Conservation (phyloP, 495 filamentous ascomycete genomes). For the Massariosphaeria phaeospora region DNA sequence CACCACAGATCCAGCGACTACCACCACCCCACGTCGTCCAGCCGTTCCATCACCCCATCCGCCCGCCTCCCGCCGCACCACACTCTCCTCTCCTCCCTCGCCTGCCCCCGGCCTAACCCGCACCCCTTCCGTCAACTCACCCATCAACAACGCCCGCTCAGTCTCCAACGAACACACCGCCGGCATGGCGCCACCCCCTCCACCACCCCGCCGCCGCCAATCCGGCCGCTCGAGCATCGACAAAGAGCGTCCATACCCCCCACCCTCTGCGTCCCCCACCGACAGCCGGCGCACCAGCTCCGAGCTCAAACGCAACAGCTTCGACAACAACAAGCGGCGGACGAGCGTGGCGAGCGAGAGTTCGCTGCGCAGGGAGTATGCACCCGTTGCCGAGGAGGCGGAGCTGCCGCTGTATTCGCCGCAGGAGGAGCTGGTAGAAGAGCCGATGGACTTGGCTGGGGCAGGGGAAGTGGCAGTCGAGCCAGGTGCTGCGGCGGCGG, state of each 20-base stretch:
- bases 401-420: conserved; percentile 13
- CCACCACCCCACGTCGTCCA: background rate
- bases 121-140: conserved; percentile 13
- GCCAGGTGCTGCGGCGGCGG: background rate
- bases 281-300: conserved; percentile 23
- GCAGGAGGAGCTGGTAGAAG: conserved; percentile 9
- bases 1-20: conserved; percentile 21
- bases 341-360: conserved; percentile 31
- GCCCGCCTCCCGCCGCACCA: conserved; percentile 13
- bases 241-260: conserved; percentile 11
- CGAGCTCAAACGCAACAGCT: conserved; percentile 21
- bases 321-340: conserved; percentile 20
- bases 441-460: background rate
- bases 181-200: conserved; percentile 36
- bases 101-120: conserved; percentile 14
- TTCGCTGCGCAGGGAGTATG: conserved; percentile 24
- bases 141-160: conserved; percentile 8
- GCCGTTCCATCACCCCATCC: conserved; percentile 24
- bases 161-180: conserved; percentile 15
- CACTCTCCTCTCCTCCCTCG: conserved; percentile 20
- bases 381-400: conserved; percentile 7
- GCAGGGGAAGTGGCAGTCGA: background rate
- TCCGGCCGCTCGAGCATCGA: conserved; percentile 25
- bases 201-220: conserved; percentile 29
- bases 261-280: conserved; percentile 15